Conservation (phyloP, 208 protist species). For the Trypanosomatidae sp. region DNA sequence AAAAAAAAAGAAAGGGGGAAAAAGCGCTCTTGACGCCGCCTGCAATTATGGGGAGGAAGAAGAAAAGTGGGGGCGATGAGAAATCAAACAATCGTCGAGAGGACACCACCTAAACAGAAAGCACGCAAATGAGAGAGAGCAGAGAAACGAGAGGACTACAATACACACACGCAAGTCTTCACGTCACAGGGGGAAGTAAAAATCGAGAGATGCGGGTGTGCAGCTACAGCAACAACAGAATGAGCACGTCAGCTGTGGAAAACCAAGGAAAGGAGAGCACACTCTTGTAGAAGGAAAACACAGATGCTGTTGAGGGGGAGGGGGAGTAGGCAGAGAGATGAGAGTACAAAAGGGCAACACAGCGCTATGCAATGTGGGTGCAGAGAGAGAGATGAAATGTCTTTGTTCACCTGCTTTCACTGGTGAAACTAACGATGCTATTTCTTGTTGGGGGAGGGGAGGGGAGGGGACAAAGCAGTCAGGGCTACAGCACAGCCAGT, state of each 20-base stretch:
- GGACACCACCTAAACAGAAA: background rate
- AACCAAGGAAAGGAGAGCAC: background rate
- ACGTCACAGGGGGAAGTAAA: too few relatives aligned
- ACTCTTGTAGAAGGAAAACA: background rate
- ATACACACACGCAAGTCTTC: too few relatives aligned
- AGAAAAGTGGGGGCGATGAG: background rate
- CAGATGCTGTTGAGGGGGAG: background rate
- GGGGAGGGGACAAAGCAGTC: background rate
- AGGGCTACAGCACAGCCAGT: background rate
- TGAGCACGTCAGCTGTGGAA: background rate
- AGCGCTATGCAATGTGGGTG: background rate
- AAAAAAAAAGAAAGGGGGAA: conserved; percentile 8
- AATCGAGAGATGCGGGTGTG: background rate
- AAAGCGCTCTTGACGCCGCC: background rate
- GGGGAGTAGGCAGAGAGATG: background rate
- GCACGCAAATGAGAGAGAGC: background rate
- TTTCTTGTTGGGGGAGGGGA: background rate
- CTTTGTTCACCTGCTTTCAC: background rate
- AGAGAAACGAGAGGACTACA: background rate
- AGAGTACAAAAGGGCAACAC: background rate
- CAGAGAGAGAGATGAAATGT: background rate
- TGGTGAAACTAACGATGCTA: background rate
- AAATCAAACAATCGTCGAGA: background rate
- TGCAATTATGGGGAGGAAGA: too few relatives aligned
- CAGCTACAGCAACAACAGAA: background rate